phyloP scores from a whole-genome alignment of 2,329 filamentous ascomycete genomes.

The Claviceps sorghi region DNA sequence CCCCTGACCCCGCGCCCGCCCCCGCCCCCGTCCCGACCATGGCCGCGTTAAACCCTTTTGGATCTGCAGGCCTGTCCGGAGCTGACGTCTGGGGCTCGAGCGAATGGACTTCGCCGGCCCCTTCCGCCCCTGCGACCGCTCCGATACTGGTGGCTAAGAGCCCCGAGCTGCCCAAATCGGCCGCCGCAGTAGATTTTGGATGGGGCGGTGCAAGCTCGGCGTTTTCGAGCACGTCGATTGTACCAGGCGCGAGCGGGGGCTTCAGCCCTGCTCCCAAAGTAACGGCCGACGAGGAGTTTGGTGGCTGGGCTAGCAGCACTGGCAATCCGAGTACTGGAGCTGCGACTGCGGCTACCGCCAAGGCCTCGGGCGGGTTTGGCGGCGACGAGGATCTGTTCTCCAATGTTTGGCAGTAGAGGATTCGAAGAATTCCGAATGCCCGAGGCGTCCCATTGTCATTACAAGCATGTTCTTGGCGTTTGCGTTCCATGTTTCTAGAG shows the following conservation, averaged over 20 bases:
- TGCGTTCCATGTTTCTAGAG: constrained; percentile 11
- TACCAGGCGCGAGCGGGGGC: constrained; percentile 48
- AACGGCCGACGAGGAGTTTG: constrained; percentile 85
- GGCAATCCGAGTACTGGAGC: constrained; percentile 26
- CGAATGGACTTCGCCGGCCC: constrained; percentile 51
- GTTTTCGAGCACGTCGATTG: constrained; percentile 45
- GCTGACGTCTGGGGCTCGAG: constrained; percentile 76
- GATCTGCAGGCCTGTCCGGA: constrained; percentile 26
- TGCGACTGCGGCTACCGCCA: constrained; percentile 27
- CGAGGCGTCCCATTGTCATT: background rate
- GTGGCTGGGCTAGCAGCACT: constrained; percentile 74
- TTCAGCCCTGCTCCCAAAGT: constrained; percentile 55
- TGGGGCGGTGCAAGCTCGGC: constrained; percentile 35
- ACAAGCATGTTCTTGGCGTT: constrained; percentile 17
- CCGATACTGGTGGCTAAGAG: constrained; percentile 34
- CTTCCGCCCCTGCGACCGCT: constrained; percentile 24
- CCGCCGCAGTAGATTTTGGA: constrained; percentile 47
- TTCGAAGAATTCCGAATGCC: background rate
- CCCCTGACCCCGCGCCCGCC: constrained; percentile 16
- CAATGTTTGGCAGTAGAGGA: constrained; percentile 72
- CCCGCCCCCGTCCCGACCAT: constrained; percentile 22
- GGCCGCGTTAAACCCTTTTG: constrained; percentile 21
- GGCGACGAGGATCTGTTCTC: constrained; percentile 79
- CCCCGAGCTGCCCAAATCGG: constrained; percentile 30
- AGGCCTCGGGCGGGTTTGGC: constrained; percentile 46